Base-by-base conservation (phyloP, 495 filamentous ascomycete genomes). In the Hypoxylon lienhwacheense region DNA sequence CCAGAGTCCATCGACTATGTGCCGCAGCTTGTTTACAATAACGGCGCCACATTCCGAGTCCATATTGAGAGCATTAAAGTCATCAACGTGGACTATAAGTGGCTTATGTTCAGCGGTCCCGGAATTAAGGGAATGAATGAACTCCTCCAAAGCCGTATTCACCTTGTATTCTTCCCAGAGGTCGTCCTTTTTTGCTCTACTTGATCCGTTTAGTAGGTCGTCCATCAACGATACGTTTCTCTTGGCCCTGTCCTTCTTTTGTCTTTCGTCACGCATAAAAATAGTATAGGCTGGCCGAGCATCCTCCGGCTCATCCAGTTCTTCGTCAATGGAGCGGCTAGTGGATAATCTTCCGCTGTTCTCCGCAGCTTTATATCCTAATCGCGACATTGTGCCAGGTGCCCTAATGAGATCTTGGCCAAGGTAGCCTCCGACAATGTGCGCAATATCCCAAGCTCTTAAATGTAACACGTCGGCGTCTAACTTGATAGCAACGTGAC, bases 381-480 rank as follows among this genome's bases (percentile, higher is more conserved):
- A 71, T 26, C 66, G 62, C 10, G 82, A 81, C 21, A 85, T 55
- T 10, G 61, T 61, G 33, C 69, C 74, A 22, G 65, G 70, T 14
- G 50, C 72, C 65, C 67, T 76, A 19, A 68, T 69, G 31, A 67
- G 32, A 40, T 77, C 76, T 62, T 95, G 89, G 28, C 86, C 81
- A 16, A 89, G 52, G 64, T 88, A 89, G 57, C 85, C 79, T 21
- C 84, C 87, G 31, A 87, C 80, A 31, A 97, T 73, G 47, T 90
- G 77, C 10, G 90, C 87, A 55, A 98, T 77, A 66, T 90, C 88
- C 53, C 87, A 84, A 10, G 90, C 84, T 67, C 87, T 83, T 10
- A 98, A 69, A 16, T 81, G 79, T 25, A 98, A 72, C 4, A 97
- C 64, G 66, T 97, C 88, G n/a, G 91, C 85, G 24, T 73, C 70